Base-by-base conservation (phyloP, 116 monocot species). In the Papilionanthe hybrid region DNA sequence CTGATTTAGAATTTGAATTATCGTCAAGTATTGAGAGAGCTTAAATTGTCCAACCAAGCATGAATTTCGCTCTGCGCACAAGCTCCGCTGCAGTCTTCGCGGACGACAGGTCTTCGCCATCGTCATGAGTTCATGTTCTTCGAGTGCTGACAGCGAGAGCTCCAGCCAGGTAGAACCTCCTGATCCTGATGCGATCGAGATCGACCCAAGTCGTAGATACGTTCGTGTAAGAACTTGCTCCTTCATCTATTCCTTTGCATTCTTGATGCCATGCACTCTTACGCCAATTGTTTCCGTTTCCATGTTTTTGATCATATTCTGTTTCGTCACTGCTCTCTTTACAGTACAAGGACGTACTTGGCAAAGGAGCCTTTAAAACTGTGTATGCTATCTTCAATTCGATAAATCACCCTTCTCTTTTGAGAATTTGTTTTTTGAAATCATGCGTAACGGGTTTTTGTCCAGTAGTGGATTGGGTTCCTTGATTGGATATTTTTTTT, bases 361-460 rank as follows among this genome's bases (percentile, higher is more conserved):
- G 91, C 23, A 86, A 79, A 80, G 93, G 93, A 73, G n/a, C 91
- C 48, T 93, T 85, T 83, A 91, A 93, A 75, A 93, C 83, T 78
- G 91, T 91, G 93, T 91, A 88, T 63, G 67, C 42, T 78, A 3
- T 42, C 12, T 48, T 13, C 44, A 66, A 44, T 43, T 55, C 28
- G 0, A 27, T 22, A 3, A n/a, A 29, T n/a, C n/a, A n/a, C 2
- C 30, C 45, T 15, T 63, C 22, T 41, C 49, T 79, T n/a, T 29
- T 71, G 8, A 13, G 4, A 6, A 32, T 79, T 47, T 66, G 0
- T 0, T 67, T 9, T 58, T 78, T 11, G 65, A 10, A 66, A 65
- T 41, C 13, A 3, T 18, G 13, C 0, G 8, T 10, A 27, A 41
- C 41, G 23, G 12, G 9, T n/a, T 44, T 56, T 25, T n/a, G 2